A percentile compares a stretch with the other conserved stretches of the same genome.
Evolutionary conservation across 2,329 filamentous ascomycete species (phyloP).

Genomic region (Ceratocystis cacaofunesta): DNA sequence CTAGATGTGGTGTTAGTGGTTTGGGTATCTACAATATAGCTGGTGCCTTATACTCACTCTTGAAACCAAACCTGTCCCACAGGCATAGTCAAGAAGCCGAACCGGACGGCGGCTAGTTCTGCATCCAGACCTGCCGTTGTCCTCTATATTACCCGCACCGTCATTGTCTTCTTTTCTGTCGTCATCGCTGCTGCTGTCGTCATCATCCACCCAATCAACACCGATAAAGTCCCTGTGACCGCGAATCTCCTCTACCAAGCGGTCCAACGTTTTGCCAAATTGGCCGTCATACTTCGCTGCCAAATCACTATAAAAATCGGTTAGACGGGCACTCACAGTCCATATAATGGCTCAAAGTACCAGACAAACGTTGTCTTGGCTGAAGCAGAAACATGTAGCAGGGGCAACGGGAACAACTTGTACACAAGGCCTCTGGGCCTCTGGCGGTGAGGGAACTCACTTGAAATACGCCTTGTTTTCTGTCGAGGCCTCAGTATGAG

Average conservation of each 20-base stretch:
- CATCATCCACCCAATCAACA: conserved; percentile 36
- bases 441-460: not conserved
- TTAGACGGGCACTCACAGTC: not conserved
- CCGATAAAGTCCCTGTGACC: conserved; percentile 45
- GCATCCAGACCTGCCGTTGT: not conserved
- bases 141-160: not conserved
- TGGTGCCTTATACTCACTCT: conserved; percentile 31
- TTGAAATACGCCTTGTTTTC: conserved; percentile 13
- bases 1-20: conserved; percentile 24
- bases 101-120: conserved; percentile 24
- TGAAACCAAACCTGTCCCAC: conserved; percentile 53
- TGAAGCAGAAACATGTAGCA: not conserved
- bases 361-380: not conserved
- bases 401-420: not conserved
- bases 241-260: conserved; percentile 40
- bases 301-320: not conserved
- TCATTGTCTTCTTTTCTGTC: not conserved
- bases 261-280: conserved; percentile 33
- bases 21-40: not conserved
- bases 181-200: conserved; percentile 26
- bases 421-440: not conserved
- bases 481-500: not conserved
- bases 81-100: conserved; percentile 59
- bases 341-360: too few species aligned
- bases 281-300: conserved; percentile 8